A percentile compares a stretch with the other conserved stretches of the same genome.
phyloP scores from a whole-genome alignment of 164 flowering plant genomes.

The Piper longum region DNA sequence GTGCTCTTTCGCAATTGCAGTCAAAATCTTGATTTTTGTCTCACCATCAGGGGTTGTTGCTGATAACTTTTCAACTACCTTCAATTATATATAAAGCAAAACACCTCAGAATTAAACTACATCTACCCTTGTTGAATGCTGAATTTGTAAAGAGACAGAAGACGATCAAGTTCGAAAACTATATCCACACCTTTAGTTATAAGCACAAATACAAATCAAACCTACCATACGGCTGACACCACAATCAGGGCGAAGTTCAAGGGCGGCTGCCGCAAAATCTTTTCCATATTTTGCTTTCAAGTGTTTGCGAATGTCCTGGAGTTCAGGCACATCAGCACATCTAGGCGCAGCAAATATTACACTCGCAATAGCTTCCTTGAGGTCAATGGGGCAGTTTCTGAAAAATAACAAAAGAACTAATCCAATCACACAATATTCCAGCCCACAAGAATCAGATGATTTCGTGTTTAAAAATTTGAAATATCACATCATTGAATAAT shows the following conservation, averaged over 20 bases:
- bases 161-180: not conserved
- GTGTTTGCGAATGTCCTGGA: slow-evolving; percentile 59
- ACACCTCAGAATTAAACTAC: not conserved
- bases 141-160: not conserved
- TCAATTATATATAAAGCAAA: slow-evolving; percentile 5
- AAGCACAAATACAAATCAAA: not conserved
- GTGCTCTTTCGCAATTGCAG: slow-evolving; percentile 70
- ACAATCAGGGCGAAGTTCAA: slow-evolving; percentile 77
- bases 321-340: slow-evolving; percentile 78
- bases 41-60: slow-evolving; percentile 67
- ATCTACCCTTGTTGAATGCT: not conserved
- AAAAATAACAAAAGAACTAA: not conserved
- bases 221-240: slow-evolving; percentile 78
- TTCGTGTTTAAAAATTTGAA: not conserved
- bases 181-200: not conserved
- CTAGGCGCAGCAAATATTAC: slow-evolving; percentile 80
- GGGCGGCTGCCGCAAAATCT: slow-evolving; percentile 63
- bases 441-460: too few relatives aligned
- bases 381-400: slow-evolving; percentile 86
- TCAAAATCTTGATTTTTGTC: slow-evolving; percentile 62
- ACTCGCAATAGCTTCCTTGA: slow-evolving; percentile 87
- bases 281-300: slow-evolving; percentile 87
- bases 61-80: slow-evolving; percentile 91
- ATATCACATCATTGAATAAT: too few relatives aligned
- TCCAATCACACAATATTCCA: not conserved